These are phyloP conservation scores for Trichoderma gamsii DNA, from an alignment of 495 filamentous ascomycete species.

Conservation along the genomic window DNA sequence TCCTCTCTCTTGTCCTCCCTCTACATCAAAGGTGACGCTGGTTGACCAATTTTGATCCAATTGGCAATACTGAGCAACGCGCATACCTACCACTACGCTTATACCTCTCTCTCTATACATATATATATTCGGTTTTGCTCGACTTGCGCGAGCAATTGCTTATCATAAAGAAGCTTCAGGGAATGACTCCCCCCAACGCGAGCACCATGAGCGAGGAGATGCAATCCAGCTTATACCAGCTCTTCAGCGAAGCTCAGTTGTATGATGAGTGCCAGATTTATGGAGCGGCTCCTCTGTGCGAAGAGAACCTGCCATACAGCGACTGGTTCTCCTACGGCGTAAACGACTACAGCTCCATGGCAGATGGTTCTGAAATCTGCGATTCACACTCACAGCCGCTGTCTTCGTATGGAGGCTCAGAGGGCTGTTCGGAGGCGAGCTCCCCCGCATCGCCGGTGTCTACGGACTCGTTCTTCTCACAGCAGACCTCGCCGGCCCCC, in stretches of 20 bases:
- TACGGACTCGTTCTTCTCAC: conserved; percentile 4
- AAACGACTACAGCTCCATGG: neutral
- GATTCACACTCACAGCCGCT: conserved; percentile 12
- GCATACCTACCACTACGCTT: neutral
- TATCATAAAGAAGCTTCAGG: neutral
- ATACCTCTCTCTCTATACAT: too few species aligned
- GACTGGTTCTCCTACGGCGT: neutral
- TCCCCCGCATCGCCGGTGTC: conserved; percentile 2
- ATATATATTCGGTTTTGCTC: neutral
- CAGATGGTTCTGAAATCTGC: neutral
- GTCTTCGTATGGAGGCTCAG: neutral
- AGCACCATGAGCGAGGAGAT: neutral
- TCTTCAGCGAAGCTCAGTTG: neutral
- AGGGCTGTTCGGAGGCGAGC: neutral
- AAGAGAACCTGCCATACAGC: conserved; percentile 6
- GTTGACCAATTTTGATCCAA: neutral
- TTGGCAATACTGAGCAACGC: neutral
- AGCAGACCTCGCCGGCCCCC: neutral
- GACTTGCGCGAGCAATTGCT: neutral
- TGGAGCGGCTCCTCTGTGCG: neutral
- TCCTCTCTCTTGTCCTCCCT: neutral
- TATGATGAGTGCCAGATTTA: neutral
- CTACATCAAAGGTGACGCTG: neutral
- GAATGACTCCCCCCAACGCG: neutral
- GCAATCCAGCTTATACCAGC: neutral